Conservation (phyloP, 2,329 filamentous ascomycete genomes). For the Aspergillus flavus region DNA sequence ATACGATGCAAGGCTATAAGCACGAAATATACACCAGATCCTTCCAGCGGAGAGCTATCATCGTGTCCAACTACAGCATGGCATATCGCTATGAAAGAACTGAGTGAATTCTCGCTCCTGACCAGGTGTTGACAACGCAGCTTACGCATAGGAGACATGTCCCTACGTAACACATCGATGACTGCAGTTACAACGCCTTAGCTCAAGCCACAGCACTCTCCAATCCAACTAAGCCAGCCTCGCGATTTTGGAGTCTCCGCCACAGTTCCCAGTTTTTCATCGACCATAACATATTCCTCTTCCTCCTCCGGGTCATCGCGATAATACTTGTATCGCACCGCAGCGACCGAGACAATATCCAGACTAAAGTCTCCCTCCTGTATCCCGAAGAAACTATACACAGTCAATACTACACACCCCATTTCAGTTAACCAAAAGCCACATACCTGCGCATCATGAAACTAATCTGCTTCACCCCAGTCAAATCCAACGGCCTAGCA, state of each 20-base stretch:
- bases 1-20: neutral
- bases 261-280: neutral
- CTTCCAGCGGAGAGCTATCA: neutral
- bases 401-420: conserved; percentile 12
- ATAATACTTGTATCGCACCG: conserved; percentile 29
- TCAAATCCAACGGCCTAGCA: conserved; percentile 60
- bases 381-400: conserved; percentile 70
- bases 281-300: neutral
- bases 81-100: neutral
- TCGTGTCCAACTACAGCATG: neutral
- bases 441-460: conserved; percentile 80
- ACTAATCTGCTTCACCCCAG: conserved; percentile 66
- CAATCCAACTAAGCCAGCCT: neutral
- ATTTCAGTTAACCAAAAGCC: neutral
- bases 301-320: neutral
- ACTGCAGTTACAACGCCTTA: neutral
- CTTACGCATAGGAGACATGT: neutral
- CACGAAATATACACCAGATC: neutral
- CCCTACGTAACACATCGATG: neutral
- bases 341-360: conserved; percentile 58
- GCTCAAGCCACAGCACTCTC: neutral
- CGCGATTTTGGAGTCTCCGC: too few species aligned
- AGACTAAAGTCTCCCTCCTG: conserved; percentile 71
- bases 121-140: neutral
- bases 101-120: too few species aligned